A percentile compares a stretch with the other conserved stretches of the same genome.
These are phyloP conservation scores for Acanthamoeba comandoni DNA, from an alignment of 208 protist species.

Conservation along the genomic window DNA sequence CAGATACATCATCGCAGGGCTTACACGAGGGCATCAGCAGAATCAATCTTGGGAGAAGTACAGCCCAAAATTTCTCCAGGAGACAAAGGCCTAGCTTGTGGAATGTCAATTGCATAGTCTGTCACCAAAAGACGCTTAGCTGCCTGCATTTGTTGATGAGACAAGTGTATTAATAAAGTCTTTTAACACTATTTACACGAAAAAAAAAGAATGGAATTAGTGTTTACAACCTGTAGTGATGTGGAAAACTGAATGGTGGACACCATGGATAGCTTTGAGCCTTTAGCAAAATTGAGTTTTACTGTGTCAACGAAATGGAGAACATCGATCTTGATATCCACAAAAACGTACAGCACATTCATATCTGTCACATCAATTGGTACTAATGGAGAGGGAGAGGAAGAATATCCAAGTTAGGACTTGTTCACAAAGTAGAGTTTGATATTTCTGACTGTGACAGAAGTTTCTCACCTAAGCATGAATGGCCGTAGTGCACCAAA, in stretches of 20 bases:
- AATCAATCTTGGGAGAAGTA: slow-evolving; percentile 94
- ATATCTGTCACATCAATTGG: slow-evolving; percentile 90
- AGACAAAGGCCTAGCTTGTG: slow-evolving; percentile 96
- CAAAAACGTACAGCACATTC: slow-evolving; percentile 98
- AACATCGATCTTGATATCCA: slow-evolving; percentile 98
- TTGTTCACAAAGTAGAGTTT: slow-evolving; percentile 13
- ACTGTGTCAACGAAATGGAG: slow-evolving; percentile 96
- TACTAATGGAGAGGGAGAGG: slow-evolving; percentile 68
- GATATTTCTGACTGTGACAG: neutral
- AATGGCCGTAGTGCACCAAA: slow-evolving; percentile 99
- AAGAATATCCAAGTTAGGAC: slow-evolving; percentile 2
- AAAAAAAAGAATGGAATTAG: slow-evolving; percentile 39
- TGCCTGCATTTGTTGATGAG: slow-evolving; percentile 76
- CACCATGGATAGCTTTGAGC: slow-evolving; percentile 92
- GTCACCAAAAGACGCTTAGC: slow-evolving; percentile 89
- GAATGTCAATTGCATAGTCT: slow-evolving; percentile 91
- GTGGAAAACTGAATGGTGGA: slow-evolving; percentile 97
- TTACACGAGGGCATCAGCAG: slow-evolving; percentile 66
- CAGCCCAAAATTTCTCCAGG: slow-evolving; percentile 98
- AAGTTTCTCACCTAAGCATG: slow-evolving; percentile 93
- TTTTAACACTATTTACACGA: too few relatives aligned
- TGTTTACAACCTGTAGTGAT: slow-evolving; percentile 89
- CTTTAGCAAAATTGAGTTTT: slow-evolving; percentile 90
- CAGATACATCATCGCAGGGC: neutral
- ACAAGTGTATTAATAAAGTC: slow-evolving; percentile 28